Evolutionary conservation across 768 basidiomycete genomes (phyloP).

Genomic region (Amylocystis lapponica): DNA sequence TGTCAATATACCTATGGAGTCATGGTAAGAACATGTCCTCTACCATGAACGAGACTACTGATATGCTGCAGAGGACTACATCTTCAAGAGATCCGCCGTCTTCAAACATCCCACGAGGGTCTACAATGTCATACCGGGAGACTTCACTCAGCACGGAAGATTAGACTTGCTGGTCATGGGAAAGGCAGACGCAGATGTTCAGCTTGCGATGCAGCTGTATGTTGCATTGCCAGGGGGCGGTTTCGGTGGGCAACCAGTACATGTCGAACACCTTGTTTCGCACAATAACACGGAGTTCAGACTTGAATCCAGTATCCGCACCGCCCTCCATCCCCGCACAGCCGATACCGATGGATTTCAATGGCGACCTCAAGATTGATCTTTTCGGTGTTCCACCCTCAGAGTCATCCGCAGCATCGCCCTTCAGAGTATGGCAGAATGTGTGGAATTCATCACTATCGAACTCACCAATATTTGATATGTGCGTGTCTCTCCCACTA

Average conservation of each 20-base stretch:
- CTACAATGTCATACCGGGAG: slow-evolving; percentile 84
- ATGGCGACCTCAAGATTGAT: slow-evolving; percentile 88
- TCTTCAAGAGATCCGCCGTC: slow-evolving; percentile 43
- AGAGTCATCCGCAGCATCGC: slow-evolving; percentile 34
- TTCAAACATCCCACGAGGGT: slow-evolving; percentile 55
- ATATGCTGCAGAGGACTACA: slow-evolving; percentile 49
- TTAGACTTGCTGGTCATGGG: slow-evolving; percentile 90
- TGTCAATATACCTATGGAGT: slow-evolving; percentile 79
- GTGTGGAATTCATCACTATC: slow-evolving; percentile 59
- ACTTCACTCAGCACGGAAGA: slow-evolving; percentile 89
- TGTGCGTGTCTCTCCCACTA: slow-evolving; percentile 42
- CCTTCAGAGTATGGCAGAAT: slow-evolving; percentile 76
- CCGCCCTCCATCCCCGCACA: slow-evolving; percentile 68
- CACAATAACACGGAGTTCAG: slow-evolving; percentile 15
- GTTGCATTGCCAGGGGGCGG: slow-evolving; percentile 54
- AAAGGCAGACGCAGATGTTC: slow-evolving; percentile 39
- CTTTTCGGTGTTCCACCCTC: slow-evolving; percentile 68
- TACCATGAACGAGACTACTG: background rate
- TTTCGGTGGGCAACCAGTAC: slow-evolving; percentile 47
- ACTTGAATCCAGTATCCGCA: slow-evolving; percentile 36
- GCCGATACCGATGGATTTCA: slow-evolving; percentile 80
- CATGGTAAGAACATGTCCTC: slow-evolving; percentile 48
- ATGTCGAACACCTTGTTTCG: background rate
- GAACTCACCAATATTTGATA: slow-evolving; percentile 50
- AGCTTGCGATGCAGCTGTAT: slow-evolving; percentile 68